Conservation (phyloP, 352 stramenopile genomes). For the Globisporangium barbulae region DNA sequence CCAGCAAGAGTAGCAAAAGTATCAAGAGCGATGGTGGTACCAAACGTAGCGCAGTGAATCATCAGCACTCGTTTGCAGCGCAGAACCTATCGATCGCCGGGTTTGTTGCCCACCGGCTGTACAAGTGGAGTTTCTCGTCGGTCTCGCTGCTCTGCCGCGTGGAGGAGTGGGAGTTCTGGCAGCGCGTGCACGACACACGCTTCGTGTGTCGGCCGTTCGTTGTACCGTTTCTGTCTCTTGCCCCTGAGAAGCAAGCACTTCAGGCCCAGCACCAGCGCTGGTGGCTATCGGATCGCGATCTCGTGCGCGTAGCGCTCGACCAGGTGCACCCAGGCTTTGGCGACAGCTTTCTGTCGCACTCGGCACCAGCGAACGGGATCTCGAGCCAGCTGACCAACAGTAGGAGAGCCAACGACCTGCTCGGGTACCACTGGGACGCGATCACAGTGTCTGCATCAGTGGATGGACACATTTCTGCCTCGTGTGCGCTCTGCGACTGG, state of each 20-base stretch:
- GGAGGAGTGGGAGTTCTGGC: conserved; percentile 9
- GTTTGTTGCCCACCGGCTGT: conserved; percentile 8
- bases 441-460: neutral
- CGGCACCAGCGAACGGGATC: neutral
- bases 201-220: conserved; percentile 15
- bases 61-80: neutral
- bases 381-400: neutral
- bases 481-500: conserved; percentile 16
- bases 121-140: conserved; percentile 11
- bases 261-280: neutral
- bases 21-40: neutral
- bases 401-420: neutral
- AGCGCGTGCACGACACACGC: conserved; percentile 9
- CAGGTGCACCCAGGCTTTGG: conserved; percentile 1
- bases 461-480: neutral
- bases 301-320: neutral
- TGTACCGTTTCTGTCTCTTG: neutral
- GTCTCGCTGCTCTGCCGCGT: conserved; percentile 13
- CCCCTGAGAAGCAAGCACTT: neutral
- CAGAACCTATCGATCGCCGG: conserved; percentile 5
- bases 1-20: neutral
- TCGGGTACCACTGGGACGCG: conserved; percentile 10
- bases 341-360: neutral
- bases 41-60: neutral
- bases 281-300: conserved; percentile 2